A percentile compares a stretch with the other conserved stretches of the same genome.
Conservation (phyloP, 2,329 filamentous ascomycete species). For the Metarhizium guizhouense region DNA sequence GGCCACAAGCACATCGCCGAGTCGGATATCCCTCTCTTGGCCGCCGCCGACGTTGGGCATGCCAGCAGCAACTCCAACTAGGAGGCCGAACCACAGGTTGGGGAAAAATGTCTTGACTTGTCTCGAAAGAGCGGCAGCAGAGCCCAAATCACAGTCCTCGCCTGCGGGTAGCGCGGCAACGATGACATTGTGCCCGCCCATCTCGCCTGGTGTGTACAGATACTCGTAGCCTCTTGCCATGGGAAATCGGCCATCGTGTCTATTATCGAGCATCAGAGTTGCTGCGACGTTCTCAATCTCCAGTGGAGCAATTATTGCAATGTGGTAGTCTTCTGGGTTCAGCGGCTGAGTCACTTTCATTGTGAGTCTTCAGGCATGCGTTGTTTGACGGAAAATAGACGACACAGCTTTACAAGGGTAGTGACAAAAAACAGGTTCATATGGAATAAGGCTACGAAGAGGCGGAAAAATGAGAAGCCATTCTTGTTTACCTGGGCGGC, state of each 20-base stretch:
- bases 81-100: conserved; percentile 28
- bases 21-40: conserved; percentile 21
- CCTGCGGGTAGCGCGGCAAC: conserved; percentile 25
- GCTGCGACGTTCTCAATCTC: conserved; percentile 25
- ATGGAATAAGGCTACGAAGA: no score
- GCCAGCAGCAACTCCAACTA: conserved; percentile 29
- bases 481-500: no score
- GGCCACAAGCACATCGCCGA: conserved; percentile 25
- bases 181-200: conserved; percentile 26
- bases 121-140: conserved; percentile 23
- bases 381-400: no score
- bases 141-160: conserved; percentile 24
- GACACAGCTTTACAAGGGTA: no score
- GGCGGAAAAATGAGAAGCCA: no score
- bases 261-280: conserved; percentile 20
- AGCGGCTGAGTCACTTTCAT: conserved; percentile 10
- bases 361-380: conserved; percentile 2
- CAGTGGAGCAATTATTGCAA: conserved; percentile 16
- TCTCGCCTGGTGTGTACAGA: conserved; percentile 22
- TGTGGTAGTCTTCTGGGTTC: background rate
- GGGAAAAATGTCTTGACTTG: conserved; percentile 26
- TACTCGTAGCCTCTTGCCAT: conserved; percentile 23
- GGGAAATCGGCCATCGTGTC: conserved; percentile 19
- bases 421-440: no score
- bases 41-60: conserved; percentile 18